Conservation (phyloP, 2,329 filamentous ascomycete genomes). For the Aspergillus sp. region DNA sequence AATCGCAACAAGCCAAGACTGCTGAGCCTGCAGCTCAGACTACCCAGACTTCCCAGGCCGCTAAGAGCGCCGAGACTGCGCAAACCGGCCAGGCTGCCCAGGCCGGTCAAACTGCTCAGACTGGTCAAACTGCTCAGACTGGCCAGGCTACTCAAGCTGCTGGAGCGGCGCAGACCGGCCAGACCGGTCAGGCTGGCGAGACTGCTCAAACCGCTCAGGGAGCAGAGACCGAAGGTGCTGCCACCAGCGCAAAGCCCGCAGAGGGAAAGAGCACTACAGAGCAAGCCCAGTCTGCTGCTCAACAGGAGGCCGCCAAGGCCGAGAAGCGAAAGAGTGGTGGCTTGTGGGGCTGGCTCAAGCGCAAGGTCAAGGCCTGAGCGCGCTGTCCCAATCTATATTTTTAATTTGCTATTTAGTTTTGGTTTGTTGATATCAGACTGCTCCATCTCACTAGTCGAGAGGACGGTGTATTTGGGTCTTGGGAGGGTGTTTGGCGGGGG, state of each 20-base stretch:
- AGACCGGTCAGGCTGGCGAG: neutral
- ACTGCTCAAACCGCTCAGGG: slow-evolving; percentile 1
- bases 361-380: slow-evolving; percentile 26
- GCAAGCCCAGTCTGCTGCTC: slow-evolving; percentile 13
- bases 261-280: slow-evolving; percentile 17
- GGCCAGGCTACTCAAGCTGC: neutral
- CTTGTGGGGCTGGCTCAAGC: slow-evolving; percentile 29
- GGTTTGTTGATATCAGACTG: slow-evolving; percentile 7
- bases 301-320: slow-evolving; percentile 12
- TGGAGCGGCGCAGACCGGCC: neutral
- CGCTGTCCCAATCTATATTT: neutral
- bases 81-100: neutral
- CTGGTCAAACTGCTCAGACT: neutral
- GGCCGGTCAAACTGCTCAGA: neutral
- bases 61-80: neutral
- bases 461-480: slow-evolving; percentile 8
- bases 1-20: slow-evolving; percentile 7
- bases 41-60: neutral
- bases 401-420: neutral
- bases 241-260: slow-evolving; percentile 22
- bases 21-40: neutral
- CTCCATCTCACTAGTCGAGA: slow-evolving; percentile 1
- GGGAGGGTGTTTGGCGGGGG: slow-evolving; percentile 9
- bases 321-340: slow-evolving; percentile 28
- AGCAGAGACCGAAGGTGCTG: slow-evolving; percentile 1